A percentile compares a stretch with the other conserved stretches of the same genome.
Conservation (phyloP, 495 filamentous ascomycete species). For the Xylaria sp. region DNA sequence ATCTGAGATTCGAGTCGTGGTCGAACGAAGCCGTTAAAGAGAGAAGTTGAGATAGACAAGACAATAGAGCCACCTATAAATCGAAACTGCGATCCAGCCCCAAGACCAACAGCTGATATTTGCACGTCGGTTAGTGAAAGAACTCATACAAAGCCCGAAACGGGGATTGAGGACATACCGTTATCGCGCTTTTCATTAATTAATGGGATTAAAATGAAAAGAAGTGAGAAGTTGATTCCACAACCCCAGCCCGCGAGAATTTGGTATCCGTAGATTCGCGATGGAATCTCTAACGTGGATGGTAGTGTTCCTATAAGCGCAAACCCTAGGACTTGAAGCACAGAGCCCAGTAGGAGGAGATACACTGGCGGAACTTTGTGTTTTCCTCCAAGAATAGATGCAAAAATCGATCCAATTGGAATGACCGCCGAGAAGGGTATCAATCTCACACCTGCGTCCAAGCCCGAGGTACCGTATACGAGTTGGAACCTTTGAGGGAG, state of each 20-base stretch:
- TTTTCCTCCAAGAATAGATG: slow-evolving; percentile 37
- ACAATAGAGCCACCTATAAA: slow-evolving; percentile 31
- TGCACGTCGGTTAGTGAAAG: not conserved
- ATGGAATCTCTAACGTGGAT: slow-evolving; percentile 22
- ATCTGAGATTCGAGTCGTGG: slow-evolving; percentile 13
- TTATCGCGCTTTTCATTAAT: slow-evolving; percentile 21
- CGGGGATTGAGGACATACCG: slow-evolving; percentile 2
- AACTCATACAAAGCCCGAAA: not conserved
- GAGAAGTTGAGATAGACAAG: slow-evolving; percentile 30
- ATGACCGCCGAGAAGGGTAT: slow-evolving; percentile 46
- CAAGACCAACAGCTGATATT: slow-evolving; percentile 30
- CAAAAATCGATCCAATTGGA: slow-evolving; percentile 45
- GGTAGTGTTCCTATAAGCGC: slow-evolving; percentile 23
- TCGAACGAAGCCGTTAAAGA: slow-evolving; percentile 31
- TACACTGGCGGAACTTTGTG: slow-evolving; percentile 27
- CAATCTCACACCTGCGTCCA: slow-evolving; percentile 55
- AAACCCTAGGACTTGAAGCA: slow-evolving; percentile 28
- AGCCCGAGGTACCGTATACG: slow-evolving; percentile 43
- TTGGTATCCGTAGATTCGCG: slow-evolving; percentile 41
- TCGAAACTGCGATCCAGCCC: slow-evolving; percentile 27
- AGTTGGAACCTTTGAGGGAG: slow-evolving; percentile 58
- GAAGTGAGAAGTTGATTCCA: slow-evolving; percentile 35
- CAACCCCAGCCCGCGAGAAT: slow-evolving; percentile 43
- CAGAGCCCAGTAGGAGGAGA: slow-evolving; percentile 15
- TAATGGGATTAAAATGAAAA: slow-evolving; percentile 26